phyloP scores from a whole-genome alignment of 768 basidiomycete species.

The Lactarius sanguifluus region DNA sequence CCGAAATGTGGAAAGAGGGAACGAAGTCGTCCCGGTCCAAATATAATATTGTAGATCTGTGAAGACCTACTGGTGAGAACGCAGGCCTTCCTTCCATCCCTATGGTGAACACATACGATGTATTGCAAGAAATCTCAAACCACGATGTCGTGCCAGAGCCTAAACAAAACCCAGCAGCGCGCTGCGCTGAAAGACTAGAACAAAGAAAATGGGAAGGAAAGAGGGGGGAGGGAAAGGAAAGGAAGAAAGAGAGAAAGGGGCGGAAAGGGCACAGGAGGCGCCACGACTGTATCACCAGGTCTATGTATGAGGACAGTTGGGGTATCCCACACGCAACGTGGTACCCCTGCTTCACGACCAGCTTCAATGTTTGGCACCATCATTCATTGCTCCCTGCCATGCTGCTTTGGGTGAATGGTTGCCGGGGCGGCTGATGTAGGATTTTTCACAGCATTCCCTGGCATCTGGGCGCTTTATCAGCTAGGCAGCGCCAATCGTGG shows the following conservation, averaged over 20 bases:
- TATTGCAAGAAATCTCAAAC: conserved; percentile 11
- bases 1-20: not conserved
- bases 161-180: conserved; percentile 20
- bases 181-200: conserved; percentile 14
- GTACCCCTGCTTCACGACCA: not conserved
- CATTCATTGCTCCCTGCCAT: not conserved
- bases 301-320: not conserved
- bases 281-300: not conserved
- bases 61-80: not conserved
- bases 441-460: not conserved
- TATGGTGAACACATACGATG: conserved; percentile 4
- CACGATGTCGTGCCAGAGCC: not conserved
- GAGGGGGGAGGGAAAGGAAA: not conserved
- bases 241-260: not conserved
- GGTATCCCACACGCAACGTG: conserved; percentile 4
- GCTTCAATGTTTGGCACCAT: not conserved
- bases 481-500: not conserved
- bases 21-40: not conserved
- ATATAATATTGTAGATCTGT: not conserved
- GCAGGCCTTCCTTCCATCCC: not conserved
- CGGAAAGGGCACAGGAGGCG: not conserved
- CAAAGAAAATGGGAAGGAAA: not conserved
- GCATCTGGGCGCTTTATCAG: conserved; percentile 1
- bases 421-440: not conserved
- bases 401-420: not conserved